phyloP scores from a whole-genome alignment of 306 rosid genomes.

The Sicyos baderoa region DNA sequence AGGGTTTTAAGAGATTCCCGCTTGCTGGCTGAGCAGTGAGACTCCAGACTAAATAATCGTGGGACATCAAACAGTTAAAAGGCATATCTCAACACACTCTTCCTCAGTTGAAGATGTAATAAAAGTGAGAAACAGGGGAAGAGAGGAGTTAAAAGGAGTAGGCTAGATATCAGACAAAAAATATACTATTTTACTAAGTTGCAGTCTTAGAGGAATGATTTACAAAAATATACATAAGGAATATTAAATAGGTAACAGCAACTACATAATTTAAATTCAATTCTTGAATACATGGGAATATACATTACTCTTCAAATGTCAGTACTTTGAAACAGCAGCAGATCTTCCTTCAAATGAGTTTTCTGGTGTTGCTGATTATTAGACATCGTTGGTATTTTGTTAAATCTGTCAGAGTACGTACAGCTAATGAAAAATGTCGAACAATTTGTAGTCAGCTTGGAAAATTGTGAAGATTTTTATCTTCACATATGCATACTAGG shows the following conservation, averaged over 20 bases:
- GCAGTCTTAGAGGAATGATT: conserved; percentile 1
- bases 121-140: neutral
- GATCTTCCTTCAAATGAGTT: conserved; percentile 6
- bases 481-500: neutral
- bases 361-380: conserved; percentile 19
- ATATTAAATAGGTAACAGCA: neutral
- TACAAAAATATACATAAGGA: conserved; percentile 14
- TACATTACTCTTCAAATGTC: neutral
- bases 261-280: neutral
- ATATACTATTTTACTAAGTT: neutral
- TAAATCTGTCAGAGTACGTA: neutral
- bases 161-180: neutral
- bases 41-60: too few species aligned
- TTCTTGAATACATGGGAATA: conserved; percentile 11
- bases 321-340: conserved; percentile 8
- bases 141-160: too few species aligned
- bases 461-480: conserved; percentile 7
- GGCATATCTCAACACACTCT: too few species aligned
- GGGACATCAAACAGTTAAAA: too few species aligned
- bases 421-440: neutral
- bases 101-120: neutral
- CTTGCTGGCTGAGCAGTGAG: too few species aligned
- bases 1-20: too few species aligned
- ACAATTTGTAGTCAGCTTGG: neutral
- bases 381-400: neutral